phyloP scores from a whole-genome alignment of 2,329 filamentous ascomycete species.

The Ascochyta viciae-villosae region DNA sequence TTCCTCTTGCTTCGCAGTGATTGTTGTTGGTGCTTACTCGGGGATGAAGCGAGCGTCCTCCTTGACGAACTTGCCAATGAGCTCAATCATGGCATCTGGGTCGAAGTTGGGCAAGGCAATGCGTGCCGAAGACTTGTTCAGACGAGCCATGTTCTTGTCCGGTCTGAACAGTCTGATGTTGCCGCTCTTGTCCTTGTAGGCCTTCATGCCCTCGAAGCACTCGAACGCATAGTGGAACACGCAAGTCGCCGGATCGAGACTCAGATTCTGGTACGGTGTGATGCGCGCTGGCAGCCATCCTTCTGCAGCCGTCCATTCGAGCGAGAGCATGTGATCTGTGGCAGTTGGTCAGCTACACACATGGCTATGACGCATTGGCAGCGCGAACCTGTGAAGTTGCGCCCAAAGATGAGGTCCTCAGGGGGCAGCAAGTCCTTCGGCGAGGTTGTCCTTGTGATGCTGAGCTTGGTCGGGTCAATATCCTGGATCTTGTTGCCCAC shows the following conservation, averaged over 20 bases:
- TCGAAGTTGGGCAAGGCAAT: conserved; percentile 93
- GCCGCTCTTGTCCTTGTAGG: conserved; percentile 86
- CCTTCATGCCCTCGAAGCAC: conserved; percentile 99
- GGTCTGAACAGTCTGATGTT: conserved; percentile 88
- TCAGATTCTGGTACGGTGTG: conserved; percentile 94
- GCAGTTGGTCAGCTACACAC: conserved; percentile 20
- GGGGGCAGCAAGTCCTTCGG: conserved; percentile 78
- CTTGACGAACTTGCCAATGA: conserved; percentile 81
- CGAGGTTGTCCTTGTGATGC: conserved; percentile 73
- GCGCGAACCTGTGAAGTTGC: conserved; percentile 80
- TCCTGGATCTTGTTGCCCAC: conserved; percentile 64
- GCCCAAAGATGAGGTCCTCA: conserved; percentile 87
- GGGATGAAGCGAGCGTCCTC: conserved; percentile 92
- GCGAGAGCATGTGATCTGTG: conserved; percentile 92
- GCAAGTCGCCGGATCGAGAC: conserved; percentile 92
- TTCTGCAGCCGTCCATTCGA: conserved; percentile 86
- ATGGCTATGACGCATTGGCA: conserved; percentile 5
- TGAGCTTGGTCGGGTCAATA: conserved; percentile 79
- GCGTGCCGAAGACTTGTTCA: conserved; percentile 89
- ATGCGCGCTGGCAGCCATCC: conserved; percentile 88
- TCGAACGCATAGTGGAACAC: conserved; percentile 99
- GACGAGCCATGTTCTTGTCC: conserved; percentile 91
- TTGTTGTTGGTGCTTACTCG: conserved; percentile 56
- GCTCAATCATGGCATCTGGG: conserved; percentile 73
- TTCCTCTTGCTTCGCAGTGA: neutral